A percentile compares a stretch with the other conserved stretches of the same genome.
Evolutionary conservation across 352 stramenopile species (phyloP).

Genomic region (Pythium scleroteichum): DNA sequence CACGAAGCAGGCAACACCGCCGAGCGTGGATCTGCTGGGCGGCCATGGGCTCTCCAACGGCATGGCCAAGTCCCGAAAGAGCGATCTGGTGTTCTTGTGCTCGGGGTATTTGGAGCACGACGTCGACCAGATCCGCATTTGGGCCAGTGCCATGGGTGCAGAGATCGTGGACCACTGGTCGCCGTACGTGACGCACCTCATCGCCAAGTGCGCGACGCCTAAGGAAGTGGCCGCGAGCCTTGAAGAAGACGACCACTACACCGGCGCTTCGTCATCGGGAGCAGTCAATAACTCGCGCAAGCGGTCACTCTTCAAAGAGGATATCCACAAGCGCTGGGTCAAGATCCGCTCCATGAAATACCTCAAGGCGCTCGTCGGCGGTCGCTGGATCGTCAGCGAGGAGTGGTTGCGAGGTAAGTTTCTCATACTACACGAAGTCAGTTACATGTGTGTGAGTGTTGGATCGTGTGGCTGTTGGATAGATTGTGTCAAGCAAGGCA

Average conservation of each 20-base stretch:
- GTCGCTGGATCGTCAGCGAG: slow-evolving; percentile 84
- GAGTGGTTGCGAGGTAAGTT: slow-evolving; percentile 71
- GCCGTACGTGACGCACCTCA: slow-evolving; percentile 73
- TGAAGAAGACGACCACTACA: slow-evolving; percentile 19
- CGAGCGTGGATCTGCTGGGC: slow-evolving; percentile 30
- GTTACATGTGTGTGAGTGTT: too few relatives aligned
- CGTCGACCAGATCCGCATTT: slow-evolving; percentile 22
- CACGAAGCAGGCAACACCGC: slow-evolving; percentile 22
- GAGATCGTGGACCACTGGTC: slow-evolving; percentile 38
- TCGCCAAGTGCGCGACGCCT: slow-evolving; percentile 72
- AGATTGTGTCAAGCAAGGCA: slow-evolving; percentile 28
- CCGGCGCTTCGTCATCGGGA: neutral
- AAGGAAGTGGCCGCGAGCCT: slow-evolving; percentile 35
- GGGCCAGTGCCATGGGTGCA: slow-evolving; percentile 23
- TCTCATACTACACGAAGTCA: too few relatives aligned
- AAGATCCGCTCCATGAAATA: slow-evolving; percentile 88
- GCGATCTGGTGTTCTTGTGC: slow-evolving; percentile 37
- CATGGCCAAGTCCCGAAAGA: neutral
- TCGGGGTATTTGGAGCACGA: slow-evolving; percentile 29
- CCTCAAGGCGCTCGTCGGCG: slow-evolving; percentile 74
- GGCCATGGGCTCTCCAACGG: neutral
- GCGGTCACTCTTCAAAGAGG: slow-evolving; percentile 47
- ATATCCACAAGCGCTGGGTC: slow-evolving; percentile 59
- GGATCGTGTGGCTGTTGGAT: neutral
- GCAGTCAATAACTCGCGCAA: slow-evolving; percentile 31